Conservation (phyloP, 2,329 filamentous ascomycete species). For the Eutypella sp. region DNA sequence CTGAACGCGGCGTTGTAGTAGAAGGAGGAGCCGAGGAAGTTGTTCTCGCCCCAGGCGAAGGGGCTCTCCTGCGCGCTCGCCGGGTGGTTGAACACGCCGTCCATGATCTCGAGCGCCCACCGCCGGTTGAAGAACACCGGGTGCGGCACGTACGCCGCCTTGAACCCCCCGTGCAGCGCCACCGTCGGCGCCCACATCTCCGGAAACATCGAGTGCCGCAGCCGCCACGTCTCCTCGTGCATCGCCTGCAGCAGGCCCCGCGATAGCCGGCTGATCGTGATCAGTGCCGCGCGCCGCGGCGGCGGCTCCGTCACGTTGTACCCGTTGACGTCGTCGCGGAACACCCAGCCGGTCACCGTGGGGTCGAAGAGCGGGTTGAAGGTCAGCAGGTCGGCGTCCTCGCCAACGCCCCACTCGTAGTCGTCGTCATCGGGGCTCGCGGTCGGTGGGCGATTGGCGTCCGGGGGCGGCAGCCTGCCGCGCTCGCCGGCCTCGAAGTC, state of each 20-base stretch:
- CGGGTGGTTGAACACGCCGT: conserved; percentile 60
- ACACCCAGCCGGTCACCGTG: conserved; percentile 50
- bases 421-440: conserved; percentile 59
- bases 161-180: not conserved
- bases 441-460: conserved; percentile 56
- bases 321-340: conserved; percentile 51
- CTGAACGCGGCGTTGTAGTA: conserved; percentile 62
- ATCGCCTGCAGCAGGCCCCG: conserved; percentile 49
- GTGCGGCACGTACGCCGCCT: not conserved
- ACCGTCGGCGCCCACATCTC: conserved; percentile 44
- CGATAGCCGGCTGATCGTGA: conserved; percentile 49
- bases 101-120: conserved; percentile 54
- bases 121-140: conserved; percentile 55
- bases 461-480: conserved; percentile 50
- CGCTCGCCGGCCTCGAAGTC: conserved; percentile 27
- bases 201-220: conserved; percentile 52
- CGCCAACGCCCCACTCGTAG: conserved; percentile 53
- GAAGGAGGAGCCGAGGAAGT: conserved; percentile 62
- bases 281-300: conserved; percentile 53
- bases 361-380: conserved; percentile 58
- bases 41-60: conserved; percentile 59
- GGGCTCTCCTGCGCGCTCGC: conserved; percentile 45
- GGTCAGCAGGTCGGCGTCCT: conserved; percentile 55
- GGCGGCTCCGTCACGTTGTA: conserved; percentile 47
- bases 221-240: conserved; percentile 49